These are phyloP conservation scores for Solanum ahanhuiri DNA, from an alignment of 257 asterid species.

Conservation along the genomic window DNA sequence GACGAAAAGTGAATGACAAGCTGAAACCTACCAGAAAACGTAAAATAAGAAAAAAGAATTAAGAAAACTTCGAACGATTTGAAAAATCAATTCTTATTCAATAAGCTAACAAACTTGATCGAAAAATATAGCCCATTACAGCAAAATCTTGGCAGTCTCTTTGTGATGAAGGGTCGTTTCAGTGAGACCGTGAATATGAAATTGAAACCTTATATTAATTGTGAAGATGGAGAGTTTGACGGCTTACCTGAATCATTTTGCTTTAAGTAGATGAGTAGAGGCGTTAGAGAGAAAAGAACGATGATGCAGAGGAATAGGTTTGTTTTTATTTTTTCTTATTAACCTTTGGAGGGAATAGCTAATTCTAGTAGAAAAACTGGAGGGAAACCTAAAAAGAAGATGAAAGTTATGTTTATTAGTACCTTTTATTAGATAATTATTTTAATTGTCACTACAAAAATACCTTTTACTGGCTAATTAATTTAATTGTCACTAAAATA, in stretches of 20 bases:
- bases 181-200: not conserved
- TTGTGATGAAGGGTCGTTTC: not conserved
- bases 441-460: not conserved
- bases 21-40: not conserved
- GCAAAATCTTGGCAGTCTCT: not conserved
- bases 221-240: not conserved
- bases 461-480: not conserved
- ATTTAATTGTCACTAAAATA: not conserved
- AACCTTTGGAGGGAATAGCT: not conserved
- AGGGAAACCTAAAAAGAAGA: not conserved
- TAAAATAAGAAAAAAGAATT: too few relatives aligned
- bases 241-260: not conserved
- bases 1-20: not conserved
- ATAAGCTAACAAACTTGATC: not conserved
- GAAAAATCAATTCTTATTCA: not conserved
- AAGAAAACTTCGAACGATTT: too few relatives aligned
- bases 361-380: not conserved
- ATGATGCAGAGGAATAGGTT: not conserved
- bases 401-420: not conserved
- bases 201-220: not conserved
- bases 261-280: not conserved
- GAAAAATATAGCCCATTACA: too few relatives aligned
- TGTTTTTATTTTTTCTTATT: too few relatives aligned
- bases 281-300: not conserved
- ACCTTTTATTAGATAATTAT: not conserved